Evolutionary conservation across 1,284 basidiomycete genomes (phyloP).

Genomic region (Puccinia triticina): DNA sequence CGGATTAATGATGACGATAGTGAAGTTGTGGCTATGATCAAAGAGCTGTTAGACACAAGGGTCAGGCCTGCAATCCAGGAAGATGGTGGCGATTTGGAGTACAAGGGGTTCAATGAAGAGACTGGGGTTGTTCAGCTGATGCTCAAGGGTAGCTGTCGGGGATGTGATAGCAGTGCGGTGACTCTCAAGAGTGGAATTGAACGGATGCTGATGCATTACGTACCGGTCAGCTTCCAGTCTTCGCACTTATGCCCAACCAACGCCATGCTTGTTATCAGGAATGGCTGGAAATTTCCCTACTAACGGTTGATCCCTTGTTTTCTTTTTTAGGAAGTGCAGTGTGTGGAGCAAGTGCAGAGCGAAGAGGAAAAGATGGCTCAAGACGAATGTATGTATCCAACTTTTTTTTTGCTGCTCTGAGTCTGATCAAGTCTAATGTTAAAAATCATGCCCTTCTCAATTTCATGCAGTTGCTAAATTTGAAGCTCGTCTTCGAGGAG

Average conservation of each 20-base stretch:
- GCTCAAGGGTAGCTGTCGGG: slow-evolving; percentile 49
- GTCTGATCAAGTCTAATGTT: slow-evolving; percentile 5
- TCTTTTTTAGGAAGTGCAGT: slow-evolving; percentile 37
- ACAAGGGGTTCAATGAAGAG: slow-evolving; percentile 62
- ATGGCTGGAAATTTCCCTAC: neutral
- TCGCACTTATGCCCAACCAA: neutral
- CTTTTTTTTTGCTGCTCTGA: neutral
- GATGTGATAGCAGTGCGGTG: slow-evolving; percentile 47
- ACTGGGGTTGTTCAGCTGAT: slow-evolving; percentile 47
- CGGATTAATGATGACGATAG: slow-evolving; percentile 31
- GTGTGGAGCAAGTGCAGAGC: slow-evolving; percentile 46
- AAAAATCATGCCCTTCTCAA: neutral
- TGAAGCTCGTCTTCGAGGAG: slow-evolving; percentile 41
- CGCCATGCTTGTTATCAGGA: neutral
- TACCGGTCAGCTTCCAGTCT: slow-evolving; percentile 32
- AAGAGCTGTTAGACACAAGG: slow-evolving; percentile 44
- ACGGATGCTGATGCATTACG: slow-evolving; percentile 47
- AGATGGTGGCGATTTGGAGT: slow-evolving; percentile 66
- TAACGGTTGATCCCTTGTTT: neutral
- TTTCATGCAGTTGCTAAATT: slow-evolving; percentile 40
- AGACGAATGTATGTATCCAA: slow-evolving; percentile 45
- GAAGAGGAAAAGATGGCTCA: slow-evolving; percentile 46
- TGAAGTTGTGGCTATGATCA: slow-evolving; percentile 49
- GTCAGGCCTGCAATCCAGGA: slow-evolving; percentile 55
- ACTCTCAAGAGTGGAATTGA: slow-evolving; percentile 49